These are phyloP conservation scores for Dryas octopetala DNA, from an alignment of 306 rosid genomes.

Conservation along the genomic window DNA sequence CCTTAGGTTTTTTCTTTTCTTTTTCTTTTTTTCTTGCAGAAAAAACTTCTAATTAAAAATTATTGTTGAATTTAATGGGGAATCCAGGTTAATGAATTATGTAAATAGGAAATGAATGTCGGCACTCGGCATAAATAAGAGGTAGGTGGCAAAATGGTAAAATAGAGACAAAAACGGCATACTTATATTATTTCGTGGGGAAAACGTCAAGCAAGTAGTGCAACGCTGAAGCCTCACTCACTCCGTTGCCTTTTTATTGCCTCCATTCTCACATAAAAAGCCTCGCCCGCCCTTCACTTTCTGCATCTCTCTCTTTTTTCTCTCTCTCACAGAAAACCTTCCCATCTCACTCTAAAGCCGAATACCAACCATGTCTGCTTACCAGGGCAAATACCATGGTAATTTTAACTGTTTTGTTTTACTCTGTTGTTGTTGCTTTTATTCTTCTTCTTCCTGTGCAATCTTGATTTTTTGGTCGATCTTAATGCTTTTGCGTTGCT, in stretches of 20 bases:
- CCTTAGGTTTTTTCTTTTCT: not conserved
- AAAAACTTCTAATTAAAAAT: no score
- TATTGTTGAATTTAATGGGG: no score
- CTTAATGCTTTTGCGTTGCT: not conserved
- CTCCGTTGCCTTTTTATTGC: no score
- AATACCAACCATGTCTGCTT: constrained; percentile 26
- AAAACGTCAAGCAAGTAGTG: constrained; percentile 3
- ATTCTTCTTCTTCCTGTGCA: no score
- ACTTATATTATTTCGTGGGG: not conserved
- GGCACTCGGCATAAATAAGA: not conserved
- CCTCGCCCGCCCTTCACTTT: constrained; percentile 1
- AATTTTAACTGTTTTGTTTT: not conserved
- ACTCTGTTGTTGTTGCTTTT: not conserved
- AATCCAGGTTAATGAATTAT: not conserved
- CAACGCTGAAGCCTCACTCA: not conserved
- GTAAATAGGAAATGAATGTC: not conserved
- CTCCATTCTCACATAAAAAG: not conserved
- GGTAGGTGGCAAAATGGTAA: constrained; percentile 11
- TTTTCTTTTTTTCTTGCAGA: not conserved
- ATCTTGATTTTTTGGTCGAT: not conserved
- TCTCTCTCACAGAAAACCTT: not conserved
- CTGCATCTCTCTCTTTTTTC: not conserved
- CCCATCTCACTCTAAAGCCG: not conserved
- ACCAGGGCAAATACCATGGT: constrained; percentile 36
- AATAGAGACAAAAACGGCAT: not conserved